Percentiles rank a stretch among this genome's conserved stretches.
These are phyloP conservation scores for Rostrohypoxylon terebratum DNA, from an alignment of 495 filamentous ascomycete species.

Conservation along the genomic window DNA sequence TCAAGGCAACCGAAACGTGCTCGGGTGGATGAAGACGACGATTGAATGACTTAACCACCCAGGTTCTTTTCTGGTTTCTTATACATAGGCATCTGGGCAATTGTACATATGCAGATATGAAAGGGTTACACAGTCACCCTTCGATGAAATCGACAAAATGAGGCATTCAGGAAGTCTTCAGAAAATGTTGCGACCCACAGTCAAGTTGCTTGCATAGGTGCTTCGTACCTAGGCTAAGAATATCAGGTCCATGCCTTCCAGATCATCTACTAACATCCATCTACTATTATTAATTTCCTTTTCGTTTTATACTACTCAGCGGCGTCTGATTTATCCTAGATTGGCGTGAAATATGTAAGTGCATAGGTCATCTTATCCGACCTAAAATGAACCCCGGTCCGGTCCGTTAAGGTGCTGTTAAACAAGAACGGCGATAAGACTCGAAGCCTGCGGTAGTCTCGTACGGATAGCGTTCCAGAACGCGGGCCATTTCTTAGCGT, in stretches of 20 bases:
- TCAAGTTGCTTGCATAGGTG: not conserved
- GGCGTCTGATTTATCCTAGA: not conserved
- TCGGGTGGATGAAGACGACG: conserved; percentile 80
- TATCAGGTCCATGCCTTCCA: not conserved
- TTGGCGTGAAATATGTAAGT: not conserved
- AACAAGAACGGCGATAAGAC: conserved; percentile 2
- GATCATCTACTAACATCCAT: not conserved
- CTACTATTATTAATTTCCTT: not conserved
- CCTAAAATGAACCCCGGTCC: not conserved
- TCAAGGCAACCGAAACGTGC: conserved; percentile 78
- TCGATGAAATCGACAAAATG: not conserved
- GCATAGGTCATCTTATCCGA: not conserved
- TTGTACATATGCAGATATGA: not conserved
- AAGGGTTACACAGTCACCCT: not conserved
- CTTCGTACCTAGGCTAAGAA: not conserved
- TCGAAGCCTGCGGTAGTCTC: not conserved
- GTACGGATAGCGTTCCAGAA: conserved; percentile 17
- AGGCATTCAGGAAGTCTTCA: not conserved
- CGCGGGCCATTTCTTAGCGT: conserved; percentile 20
- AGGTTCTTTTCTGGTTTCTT: not conserved
- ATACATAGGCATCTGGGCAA: conserved; percentile 8
- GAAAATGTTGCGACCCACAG: not conserved
- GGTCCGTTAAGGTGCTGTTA: not conserved
- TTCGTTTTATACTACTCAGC: not conserved
- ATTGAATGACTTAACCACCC: conserved; percentile 40